Evolutionary conservation across 2,329 filamentous ascomycete species (phyloP).

Genomic region (Aspergillus tanneri): DNA sequence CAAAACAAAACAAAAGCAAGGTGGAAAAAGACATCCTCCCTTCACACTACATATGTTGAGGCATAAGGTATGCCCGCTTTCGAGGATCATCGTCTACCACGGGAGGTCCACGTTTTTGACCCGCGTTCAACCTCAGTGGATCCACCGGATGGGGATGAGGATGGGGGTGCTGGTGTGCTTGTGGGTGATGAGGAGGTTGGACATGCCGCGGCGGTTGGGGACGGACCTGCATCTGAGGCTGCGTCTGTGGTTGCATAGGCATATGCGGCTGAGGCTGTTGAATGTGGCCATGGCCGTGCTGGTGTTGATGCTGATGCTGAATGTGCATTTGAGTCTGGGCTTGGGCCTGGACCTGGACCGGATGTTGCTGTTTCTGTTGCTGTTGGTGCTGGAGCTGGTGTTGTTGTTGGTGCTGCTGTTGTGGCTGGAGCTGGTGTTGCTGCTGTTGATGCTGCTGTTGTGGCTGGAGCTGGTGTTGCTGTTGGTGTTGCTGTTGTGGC

Average conservation of each 20-base stretch:
- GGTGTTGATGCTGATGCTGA: slow-evolving; percentile 13
- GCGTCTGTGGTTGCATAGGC: slow-evolving; percentile 19
- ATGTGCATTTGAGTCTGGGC: slow-evolving; percentile 15
- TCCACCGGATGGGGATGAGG: slow-evolving; percentile 8
- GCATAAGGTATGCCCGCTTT: slow-evolving; percentile 23
- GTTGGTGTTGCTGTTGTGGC: slow-evolving; percentile 14
- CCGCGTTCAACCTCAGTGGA: slow-evolving; percentile 20
- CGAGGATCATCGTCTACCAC: slow-evolving; percentile 22
- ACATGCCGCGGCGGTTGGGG: slow-evolving; percentile 9
- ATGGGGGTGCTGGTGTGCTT: slow-evolving; percentile 14
- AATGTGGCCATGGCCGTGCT: not conserved
- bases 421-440: not conserved
- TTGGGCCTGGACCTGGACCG: not conserved
- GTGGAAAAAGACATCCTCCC: not conserved
- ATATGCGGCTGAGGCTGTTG: not conserved
- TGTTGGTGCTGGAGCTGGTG: not conserved
- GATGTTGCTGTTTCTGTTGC: not conserved
- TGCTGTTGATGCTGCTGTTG: slow-evolving; percentile 10
- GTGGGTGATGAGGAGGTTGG: slow-evolving; percentile 17
- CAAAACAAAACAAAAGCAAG: not conserved
- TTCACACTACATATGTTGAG: slow-evolving; percentile 17
- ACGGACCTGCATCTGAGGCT: slow-evolving; percentile 19
- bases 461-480: not conserved
- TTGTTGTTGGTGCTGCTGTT: slow-evolving; percentile 2
- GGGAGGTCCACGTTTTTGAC: slow-evolving; percentile 19